phyloP scores from a whole-genome alignment of 2,329 filamentous ascomycete genomes.

The Dactylella cylindrospora region DNA sequence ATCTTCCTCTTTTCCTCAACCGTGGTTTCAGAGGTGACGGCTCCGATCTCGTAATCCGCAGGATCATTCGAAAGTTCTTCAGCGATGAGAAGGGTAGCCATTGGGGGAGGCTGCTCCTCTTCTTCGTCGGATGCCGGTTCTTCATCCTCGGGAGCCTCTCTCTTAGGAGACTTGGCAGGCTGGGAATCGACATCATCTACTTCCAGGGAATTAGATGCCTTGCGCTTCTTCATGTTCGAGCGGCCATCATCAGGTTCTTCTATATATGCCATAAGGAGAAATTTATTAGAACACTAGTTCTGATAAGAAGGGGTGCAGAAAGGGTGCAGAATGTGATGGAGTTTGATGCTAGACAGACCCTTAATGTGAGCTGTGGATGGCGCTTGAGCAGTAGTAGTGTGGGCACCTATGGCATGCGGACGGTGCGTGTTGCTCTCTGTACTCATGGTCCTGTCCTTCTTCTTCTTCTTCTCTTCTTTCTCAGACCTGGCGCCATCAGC shows the following conservation, averaged over 20 bases:
- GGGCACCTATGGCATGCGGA: conserved; percentile 47
- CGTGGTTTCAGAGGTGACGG: conserved; percentile 71
- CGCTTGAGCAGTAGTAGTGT: conserved; percentile 46
- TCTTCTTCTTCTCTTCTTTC: conserved; percentile 46
- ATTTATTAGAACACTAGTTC: not conserved
- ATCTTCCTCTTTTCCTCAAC: conserved; percentile 85
- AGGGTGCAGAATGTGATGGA: not conserved
- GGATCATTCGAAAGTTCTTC: conserved; percentile 64
- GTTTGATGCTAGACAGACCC: conserved; percentile 33
- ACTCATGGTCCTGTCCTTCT: conserved; percentile 46
- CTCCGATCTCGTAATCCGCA: conserved; percentile 88
- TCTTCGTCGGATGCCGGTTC: conserved; percentile 44
- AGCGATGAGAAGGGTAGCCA: conserved; percentile 46
- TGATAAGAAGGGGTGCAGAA: conserved; percentile 12
- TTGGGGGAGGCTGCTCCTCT: conserved; percentile 46
- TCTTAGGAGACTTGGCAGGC: conserved; percentile 41
- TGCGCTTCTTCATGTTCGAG: conserved; percentile 47
- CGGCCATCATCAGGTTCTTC: conserved; percentile 36
- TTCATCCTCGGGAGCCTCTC: conserved; percentile 44
- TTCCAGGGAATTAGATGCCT: conserved; percentile 44
- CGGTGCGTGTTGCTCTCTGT: conserved; percentile 46
- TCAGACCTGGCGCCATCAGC: conserved; percentile 41
- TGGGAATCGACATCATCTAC: conserved; percentile 40
- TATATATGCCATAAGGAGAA: not conserved
- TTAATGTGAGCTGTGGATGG: conserved; percentile 44